A percentile compares a stretch with the other conserved stretches of the same genome.
Conservation (phyloP, 2,329 filamentous ascomycete species). For the Phyllachora maydis region DNA sequence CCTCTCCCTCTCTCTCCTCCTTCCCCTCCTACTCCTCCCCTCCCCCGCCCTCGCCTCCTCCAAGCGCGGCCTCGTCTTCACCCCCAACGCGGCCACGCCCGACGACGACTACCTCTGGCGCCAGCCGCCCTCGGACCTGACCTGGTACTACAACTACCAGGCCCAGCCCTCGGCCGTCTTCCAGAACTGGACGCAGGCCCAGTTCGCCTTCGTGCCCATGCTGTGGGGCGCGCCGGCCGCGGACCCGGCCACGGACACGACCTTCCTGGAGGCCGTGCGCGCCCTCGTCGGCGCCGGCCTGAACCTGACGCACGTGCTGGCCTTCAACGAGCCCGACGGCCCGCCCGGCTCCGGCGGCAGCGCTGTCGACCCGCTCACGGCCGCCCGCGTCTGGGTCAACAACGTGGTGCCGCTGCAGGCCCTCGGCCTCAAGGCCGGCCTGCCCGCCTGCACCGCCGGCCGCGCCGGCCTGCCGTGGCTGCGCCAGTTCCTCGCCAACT, state of each 20-base stretch:
- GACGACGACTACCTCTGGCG: conserved; percentile 48
- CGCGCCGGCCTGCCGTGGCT: conserved; percentile 44
- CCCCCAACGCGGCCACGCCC: conserved; percentile 30
- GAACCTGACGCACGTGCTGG: conserved; percentile 48
- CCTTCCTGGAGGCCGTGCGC: conserved; percentile 40
- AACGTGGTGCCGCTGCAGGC: conserved; percentile 49
- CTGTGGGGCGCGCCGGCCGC: conserved; percentile 42
- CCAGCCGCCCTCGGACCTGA: conserved; percentile 32
- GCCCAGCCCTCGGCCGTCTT: conserved; percentile 31
- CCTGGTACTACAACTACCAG: conserved; percentile 76
- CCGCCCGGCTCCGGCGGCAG: conserved; percentile 34
- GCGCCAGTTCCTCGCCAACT: conserved; percentile 40
- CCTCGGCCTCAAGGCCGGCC: conserved; percentile 44
- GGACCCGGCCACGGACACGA: conserved; percentile 23
- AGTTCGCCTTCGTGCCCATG: conserved; percentile 64
- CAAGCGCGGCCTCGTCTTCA: conserved; percentile 57
- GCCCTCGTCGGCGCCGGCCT: conserved; percentile 26
- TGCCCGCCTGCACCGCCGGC: conserved; percentile 49
- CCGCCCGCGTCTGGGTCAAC: conserved; percentile 48
- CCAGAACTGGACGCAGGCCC: conserved; percentile 21
- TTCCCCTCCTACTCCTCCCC: too few species aligned
- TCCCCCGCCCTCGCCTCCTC: conserved; percentile 20
- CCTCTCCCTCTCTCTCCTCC: too few species aligned
- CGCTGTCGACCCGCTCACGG: conserved; percentile 32
- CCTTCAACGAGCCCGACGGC: conserved; percentile 64